A percentile compares a stretch with the other conserved stretches of the same genome.
Evolutionary conservation across 2,329 filamentous ascomycete species (phyloP).

Genomic region (Phyllosticta capitalensis): DNA sequence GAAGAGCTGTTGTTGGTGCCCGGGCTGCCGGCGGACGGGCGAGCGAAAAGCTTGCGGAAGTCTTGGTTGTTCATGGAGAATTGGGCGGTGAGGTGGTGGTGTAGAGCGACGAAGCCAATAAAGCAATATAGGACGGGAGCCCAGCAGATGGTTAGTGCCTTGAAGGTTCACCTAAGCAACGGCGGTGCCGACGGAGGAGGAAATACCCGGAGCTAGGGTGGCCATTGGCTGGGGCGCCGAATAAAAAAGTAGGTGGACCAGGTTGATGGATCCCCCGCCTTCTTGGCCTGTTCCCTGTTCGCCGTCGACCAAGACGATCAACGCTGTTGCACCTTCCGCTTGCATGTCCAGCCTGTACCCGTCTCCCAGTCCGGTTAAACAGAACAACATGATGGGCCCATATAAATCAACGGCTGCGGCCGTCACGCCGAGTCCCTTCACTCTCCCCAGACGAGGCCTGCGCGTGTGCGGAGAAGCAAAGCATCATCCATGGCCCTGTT

Average conservation of each 20-base stretch:
- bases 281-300: neutral
- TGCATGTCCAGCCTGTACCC: neutral
- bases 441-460: neutral
- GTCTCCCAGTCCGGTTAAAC: neutral
- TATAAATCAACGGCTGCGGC: constrained; percentile 1
- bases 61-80: constrained; percentile 83
- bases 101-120: neutral
- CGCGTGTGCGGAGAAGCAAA: neutral
- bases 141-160: neutral
- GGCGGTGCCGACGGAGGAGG: neutral
- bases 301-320: neutral
- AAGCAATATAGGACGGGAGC: neutral
- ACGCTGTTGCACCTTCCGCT: neutral
- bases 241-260: neutral
- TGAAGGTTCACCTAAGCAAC: neutral
- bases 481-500: neutral
- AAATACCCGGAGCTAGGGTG: neutral
- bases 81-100: constrained; percentile 3
- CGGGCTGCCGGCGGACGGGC: constrained; percentile 33
- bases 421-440: neutral
- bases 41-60: constrained; percentile 70
- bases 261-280: neutral
- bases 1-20: constrained; percentile 21
- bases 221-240: neutral
- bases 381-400: neutral